Base-by-base conservation (phyloP, 192 early-diverging fungal species). In the Diversispora eburnea region DNA sequence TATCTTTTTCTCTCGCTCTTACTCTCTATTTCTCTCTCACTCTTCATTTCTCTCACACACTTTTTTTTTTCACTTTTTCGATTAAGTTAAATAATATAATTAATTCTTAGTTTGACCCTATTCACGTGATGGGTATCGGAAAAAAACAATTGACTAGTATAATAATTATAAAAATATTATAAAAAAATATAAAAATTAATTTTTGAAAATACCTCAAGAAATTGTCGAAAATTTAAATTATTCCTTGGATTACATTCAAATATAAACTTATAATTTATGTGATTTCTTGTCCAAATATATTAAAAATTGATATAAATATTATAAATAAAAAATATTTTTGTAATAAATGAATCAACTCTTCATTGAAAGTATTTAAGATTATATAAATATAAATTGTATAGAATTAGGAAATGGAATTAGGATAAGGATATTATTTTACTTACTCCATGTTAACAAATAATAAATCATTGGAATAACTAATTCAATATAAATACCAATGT, bases 251-350 rank as follows among this genome's bases (percentile, higher is more conserved):
- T 84, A 52, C 91, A 86, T 70, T 91, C 91, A 83, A 91, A 92
- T 66, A 92, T 92, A 68, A 93, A 92, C 74, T 88, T 87, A 80
- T 92, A 93, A 78, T 93, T 93, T 75, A 92, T 91, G 64, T 87
- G 79, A 13, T 79, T 80, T 33, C 80, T 83, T 33, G 81, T 67
- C 90, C 91, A 93, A 2, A 82, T 82, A 90, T 84, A 77, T 90
- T 90, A 57, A 92, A 54, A 9, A 87, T 77, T 17, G 88, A 81
- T 42, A 79, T 63, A 72, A 93, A 88, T 3, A 89, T 39, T 43
- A 89, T 79, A 5, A 88, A 83, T 60, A 91, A 60, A 52, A 86
- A 81, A 65, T 91, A 75, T 12, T 87, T 85, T 67, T 90, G 82
- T 19, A 93, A 66, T 20, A 71, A 10, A 19, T 49, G 19, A 62